A percentile compares a stretch with the other conserved stretches of the same genome.
Conservation (phyloP, 129 eudicot genomes). For the Tagetes patula region DNA sequence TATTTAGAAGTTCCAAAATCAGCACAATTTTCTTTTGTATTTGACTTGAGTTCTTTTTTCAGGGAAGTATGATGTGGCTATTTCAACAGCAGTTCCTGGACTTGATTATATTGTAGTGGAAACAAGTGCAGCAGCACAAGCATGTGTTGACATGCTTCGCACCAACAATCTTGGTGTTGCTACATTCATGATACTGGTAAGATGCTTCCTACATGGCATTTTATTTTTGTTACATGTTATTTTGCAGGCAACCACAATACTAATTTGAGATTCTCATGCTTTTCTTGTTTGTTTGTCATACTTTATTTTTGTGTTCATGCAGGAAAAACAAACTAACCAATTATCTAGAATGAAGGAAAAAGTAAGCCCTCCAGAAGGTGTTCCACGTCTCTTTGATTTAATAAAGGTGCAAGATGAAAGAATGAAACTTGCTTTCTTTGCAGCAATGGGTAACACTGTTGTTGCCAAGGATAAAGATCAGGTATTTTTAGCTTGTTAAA, state of each 20-base stretch:
- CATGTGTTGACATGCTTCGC: constrained; percentile 90
- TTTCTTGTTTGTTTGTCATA: not conserved
- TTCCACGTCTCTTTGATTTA: constrained; percentile 82
- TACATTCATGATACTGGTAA: constrained; percentile 94
- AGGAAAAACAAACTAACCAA: constrained; percentile 78
- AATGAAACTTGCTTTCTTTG: constrained; percentile 83
- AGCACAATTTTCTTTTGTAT: not conserved
- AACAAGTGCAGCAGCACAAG: constrained; percentile 87
- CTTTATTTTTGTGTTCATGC: constrained; percentile 22
- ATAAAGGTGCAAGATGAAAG: constrained; percentile 79
- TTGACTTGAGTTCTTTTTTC: constrained; percentile 38
- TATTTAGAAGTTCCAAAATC: constrained; percentile 7
- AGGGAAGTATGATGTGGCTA: constrained; percentile 87
- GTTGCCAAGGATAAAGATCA: constrained; percentile 91
- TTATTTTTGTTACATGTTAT: constrained; percentile 4
- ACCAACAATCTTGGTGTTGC: constrained; percentile 87
- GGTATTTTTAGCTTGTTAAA: constrained; percentile 37
- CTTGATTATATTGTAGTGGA: constrained; percentile 97
- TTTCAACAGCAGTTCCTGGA: constrained; percentile 92
- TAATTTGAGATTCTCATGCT: not conserved
- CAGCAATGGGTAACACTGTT: constrained; percentile 79
- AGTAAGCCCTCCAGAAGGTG: constrained; percentile 78
- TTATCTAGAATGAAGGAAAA: constrained; percentile 54
- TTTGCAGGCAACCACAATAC: not conserved
- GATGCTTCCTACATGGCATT: not conserved